Evolutionary conservation across 1,139 yeast genomes (phyloP).

Genomic region (Kodamaea sp.): DNA sequence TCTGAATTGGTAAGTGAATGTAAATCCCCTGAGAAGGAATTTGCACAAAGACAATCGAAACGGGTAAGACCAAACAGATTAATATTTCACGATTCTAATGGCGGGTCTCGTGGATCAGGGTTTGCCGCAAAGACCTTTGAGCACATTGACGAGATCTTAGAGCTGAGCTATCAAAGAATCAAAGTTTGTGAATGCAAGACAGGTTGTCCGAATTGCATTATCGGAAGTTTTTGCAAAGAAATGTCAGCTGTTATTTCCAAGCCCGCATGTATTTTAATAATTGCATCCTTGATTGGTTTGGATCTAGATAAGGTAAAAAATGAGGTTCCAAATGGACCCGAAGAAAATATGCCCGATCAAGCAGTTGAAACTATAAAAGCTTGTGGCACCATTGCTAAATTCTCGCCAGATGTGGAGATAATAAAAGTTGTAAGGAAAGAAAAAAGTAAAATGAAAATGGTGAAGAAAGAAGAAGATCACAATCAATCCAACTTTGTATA

Average conservation of each 20-base stretch:
- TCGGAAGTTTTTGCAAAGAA: conserved; percentile 77
- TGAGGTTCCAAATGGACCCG: conserved; percentile 73
- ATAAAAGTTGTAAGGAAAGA: conserved; percentile 31
- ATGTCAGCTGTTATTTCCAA: conserved; percentile 79
- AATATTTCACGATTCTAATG: conserved; percentile 77
- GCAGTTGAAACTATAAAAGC: conserved; percentile 66
- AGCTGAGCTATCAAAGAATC: conserved; percentile 56
- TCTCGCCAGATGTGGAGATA: conserved; percentile 57
- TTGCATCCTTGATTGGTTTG: conserved; percentile 48
- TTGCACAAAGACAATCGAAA: conserved; percentile 63
- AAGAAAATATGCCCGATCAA: conserved; percentile 67
- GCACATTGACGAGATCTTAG: conserved; percentile 61
- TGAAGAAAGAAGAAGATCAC: conserved; percentile 1
- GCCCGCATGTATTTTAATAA: conserved; percentile 75
- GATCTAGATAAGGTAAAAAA: conserved; percentile 38
- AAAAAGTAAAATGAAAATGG: conserved; percentile 13
- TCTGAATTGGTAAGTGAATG: conserved; percentile 89
- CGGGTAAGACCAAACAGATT: conserved; percentile 83
- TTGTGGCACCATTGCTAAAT: conserved; percentile 48
- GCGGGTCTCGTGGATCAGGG: conserved; percentile 78
- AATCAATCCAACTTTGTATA: conserved; percentile 1
- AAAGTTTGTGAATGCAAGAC: conserved; percentile 69
- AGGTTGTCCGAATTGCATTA: conserved; percentile 90
- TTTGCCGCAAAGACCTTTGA: conserved; percentile 76
- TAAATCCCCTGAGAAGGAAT: conserved; percentile 94